These are phyloP conservation scores for Nakazawaea anatomiae DNA, from an alignment of 805 yeast species.

Conservation along the genomic window DNA sequence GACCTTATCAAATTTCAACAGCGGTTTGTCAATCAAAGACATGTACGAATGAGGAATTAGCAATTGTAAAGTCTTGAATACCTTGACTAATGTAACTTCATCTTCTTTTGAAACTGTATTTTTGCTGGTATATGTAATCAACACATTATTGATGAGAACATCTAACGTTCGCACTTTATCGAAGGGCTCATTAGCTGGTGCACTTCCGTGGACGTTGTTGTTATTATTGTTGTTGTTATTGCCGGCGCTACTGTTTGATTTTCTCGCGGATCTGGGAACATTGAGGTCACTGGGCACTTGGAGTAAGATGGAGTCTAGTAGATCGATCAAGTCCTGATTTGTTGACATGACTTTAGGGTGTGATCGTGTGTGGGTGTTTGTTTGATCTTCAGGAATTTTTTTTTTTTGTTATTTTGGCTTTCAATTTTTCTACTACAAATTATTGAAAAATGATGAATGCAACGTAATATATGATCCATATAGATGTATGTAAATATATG, in stretches of 20 bases:
- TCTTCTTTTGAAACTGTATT: conserved; percentile 6
- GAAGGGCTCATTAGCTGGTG: not conserved
- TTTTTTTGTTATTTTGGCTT: not conserved
- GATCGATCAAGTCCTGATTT: conserved; percentile 6
- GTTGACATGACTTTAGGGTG: conserved; percentile 1
- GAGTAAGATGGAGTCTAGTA: conserved; percentile 10
- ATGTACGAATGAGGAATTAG: conserved; percentile 19
- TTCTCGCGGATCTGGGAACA: not conserved
- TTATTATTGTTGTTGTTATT: not conserved
- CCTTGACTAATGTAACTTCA: conserved; percentile 20
- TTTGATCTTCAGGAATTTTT: not conserved
- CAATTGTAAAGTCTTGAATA: conserved; percentile 21
- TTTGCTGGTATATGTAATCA: conserved; percentile 19
- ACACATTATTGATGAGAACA: conserved; percentile 22
- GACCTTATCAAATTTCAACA: conserved; percentile 12
- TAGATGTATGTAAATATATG: not conserved
- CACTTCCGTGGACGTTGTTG: not conserved
- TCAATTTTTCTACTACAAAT: not conserved
- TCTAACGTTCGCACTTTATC: conserved; percentile 24
- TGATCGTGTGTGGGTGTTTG: not conserved
- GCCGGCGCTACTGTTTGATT: not conserved
- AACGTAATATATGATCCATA: not conserved
- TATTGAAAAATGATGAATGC: not conserved
- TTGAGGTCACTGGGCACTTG: conserved; percentile 1
- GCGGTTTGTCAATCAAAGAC: conserved; percentile 17